Percentiles rank a stretch among this genome's conserved stretches.
phyloP scores from a whole-genome alignment of 305 asterid species.

The Andrographis paniculata region DNA sequence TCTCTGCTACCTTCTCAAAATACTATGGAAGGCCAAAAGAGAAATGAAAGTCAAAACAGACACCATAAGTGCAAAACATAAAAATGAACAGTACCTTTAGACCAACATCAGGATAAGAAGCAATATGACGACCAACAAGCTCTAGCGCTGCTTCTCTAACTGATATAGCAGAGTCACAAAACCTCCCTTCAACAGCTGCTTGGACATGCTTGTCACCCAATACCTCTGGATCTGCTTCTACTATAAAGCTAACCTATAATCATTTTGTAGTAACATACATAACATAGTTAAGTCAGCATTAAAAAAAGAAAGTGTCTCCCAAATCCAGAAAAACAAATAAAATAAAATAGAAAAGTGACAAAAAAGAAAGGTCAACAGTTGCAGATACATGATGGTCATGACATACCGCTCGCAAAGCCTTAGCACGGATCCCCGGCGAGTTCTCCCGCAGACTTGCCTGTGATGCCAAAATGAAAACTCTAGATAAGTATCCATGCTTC shows the following conservation, averaged over 20 bases:
- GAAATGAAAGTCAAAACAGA: slow-evolving; percentile 26
- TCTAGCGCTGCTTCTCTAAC: slow-evolving; percentile 99
- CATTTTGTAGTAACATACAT: slow-evolving; percentile 20
- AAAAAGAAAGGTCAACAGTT: slow-evolving; percentile 12
- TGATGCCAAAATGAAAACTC: slow-evolving; percentile 24
- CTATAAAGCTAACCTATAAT: slow-evolving; percentile 88
- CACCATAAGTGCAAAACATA: slow-evolving; percentile 8
- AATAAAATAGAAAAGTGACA: slow-evolving; percentile 11
- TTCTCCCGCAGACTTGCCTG: slow-evolving; percentile 97
- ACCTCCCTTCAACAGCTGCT: slow-evolving; percentile 96
- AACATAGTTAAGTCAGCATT: slow-evolving; percentile 13
- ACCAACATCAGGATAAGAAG: slow-evolving; percentile 99
- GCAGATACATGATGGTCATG: slow-evolving; percentile 20
- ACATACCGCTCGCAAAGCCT: slow-evolving; percentile 98
- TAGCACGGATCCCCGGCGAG: slow-evolving; percentile 93
- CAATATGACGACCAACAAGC: slow-evolving; percentile 98
- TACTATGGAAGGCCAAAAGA: slow-evolving; percentile 41
- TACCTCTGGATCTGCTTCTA: slow-evolving; percentile 99
- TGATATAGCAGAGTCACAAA: slow-evolving; percentile 93
- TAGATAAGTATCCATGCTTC: slow-evolving; percentile 15
- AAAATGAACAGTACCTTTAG: slow-evolving; percentile 59
- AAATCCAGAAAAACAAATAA: slow-evolving; percentile 11
- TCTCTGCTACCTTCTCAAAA: slow-evolving; percentile 98
- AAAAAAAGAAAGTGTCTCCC: slow-evolving; percentile 12
- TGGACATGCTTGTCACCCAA: slow-evolving; percentile 87